Evolutionary conservation across 116 monocot genomes (phyloP).

Genomic region (Posidonia oceanica): DNA sequence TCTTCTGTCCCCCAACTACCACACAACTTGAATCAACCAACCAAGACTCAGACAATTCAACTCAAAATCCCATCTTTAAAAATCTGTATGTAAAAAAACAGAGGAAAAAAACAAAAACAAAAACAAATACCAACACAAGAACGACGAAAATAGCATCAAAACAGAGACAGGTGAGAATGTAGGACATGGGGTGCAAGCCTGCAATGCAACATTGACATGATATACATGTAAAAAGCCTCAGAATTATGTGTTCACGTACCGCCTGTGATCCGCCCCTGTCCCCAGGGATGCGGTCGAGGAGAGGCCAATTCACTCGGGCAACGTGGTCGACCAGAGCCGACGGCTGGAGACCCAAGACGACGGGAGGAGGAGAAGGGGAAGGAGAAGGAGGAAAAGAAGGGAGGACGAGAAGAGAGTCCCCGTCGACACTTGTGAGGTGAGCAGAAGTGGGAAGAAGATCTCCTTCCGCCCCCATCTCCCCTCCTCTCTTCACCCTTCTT

Average conservation of each 20-base stretch:
- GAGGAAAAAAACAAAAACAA: neutral
- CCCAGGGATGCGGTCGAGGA: slow-evolving; percentile 74
- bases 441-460: neutral
- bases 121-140: neutral
- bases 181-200: too few relatives aligned
- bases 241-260: slow-evolving; percentile 18
- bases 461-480: slow-evolving; percentile 9
- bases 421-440: neutral
- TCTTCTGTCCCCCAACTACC: too few relatives aligned
- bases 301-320: slow-evolving; percentile 59
- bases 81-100: neutral
- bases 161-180: neutral
- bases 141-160: neutral
- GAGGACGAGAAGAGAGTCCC: neutral
- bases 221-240: neutral
- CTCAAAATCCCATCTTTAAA: neutral
- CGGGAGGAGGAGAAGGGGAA: neutral
- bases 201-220: too few relatives aligned
- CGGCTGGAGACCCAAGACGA: slow-evolving; percentile 64
- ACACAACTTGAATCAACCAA: too few relatives aligned
- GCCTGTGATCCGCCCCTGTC: slow-evolving; percentile 77
- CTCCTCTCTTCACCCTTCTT: neutral
- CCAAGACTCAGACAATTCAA: neutral
- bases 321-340: slow-evolving; percentile 81
- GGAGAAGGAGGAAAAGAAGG: slow-evolving; percentile 3